phyloP scores from a whole-genome alignment of 2,329 filamentous ascomycete genomes.

The Rasamsonia emersonii region DNA sequence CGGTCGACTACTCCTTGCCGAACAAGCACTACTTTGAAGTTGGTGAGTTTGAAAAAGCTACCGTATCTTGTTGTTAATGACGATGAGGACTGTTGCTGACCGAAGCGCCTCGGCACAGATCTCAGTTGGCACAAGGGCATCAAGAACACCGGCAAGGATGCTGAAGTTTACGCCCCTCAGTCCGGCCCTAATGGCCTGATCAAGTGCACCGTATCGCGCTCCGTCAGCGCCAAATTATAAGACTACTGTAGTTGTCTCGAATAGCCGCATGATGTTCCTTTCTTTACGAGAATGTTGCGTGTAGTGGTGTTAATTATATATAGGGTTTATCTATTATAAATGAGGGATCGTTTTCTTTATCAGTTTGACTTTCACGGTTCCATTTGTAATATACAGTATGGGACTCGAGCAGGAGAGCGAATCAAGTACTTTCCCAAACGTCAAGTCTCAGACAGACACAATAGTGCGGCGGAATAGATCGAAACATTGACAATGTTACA shows the following conservation, averaged over 20 bases:
- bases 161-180: slow-evolving; percentile 91
- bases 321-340: background rate
- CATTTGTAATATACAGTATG: slow-evolving; percentile 8
- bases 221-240: slow-evolving; percentile 25
- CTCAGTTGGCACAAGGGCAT: slow-evolving; percentile 92
- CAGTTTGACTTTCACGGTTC: slow-evolving; percentile 10
- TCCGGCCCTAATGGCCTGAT: slow-evolving; percentile 91
- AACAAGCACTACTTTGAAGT: slow-evolving; percentile 99
- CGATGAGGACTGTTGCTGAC: no score
- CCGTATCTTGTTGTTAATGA: slow-evolving; percentile 7
- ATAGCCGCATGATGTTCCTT: background rate
- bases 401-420: background rate
- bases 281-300: slow-evolving; percentile 3
- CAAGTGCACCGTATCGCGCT: slow-evolving; percentile 66
- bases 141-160: slow-evolving; percentile 92
- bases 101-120: slow-evolving; percentile 47
- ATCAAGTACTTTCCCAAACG: no score
- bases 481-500: slow-evolving; percentile 2
- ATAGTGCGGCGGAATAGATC: slow-evolving; percentile 1
- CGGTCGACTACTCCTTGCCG: slow-evolving; percentile 74
- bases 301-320: slow-evolving; percentile 2
- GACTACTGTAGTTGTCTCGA: no score
- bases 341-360: slow-evolving; percentile 9
- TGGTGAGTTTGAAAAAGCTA: slow-evolving; percentile 51
- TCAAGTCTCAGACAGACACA: no score